Percentiles rank a stretch among this genome's conserved stretches.
Conservation (phyloP, 306 rosid genomes). For the Malus sylvestris region DNA sequence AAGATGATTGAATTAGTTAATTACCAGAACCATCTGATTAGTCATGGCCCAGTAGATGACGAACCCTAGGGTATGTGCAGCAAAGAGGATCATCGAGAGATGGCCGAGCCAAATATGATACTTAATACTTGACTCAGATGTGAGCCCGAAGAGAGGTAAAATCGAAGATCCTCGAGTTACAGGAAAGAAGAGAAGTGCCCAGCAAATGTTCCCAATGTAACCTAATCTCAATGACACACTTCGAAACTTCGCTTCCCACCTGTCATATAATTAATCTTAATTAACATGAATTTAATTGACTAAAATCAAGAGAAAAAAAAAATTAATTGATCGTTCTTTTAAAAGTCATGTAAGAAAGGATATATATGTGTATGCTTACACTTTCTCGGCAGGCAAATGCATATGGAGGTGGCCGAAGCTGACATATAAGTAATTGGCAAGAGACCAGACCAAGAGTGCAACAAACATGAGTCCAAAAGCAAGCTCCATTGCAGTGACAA, state of each 20-base stretch:
- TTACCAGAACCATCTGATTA: slow-evolving; percentile 43
- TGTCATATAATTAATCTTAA: neutral
- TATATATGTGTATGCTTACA: slow-evolving; percentile 16
- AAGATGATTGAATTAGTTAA: neutral
- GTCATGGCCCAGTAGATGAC: slow-evolving; percentile 56
- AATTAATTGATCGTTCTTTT: neutral
- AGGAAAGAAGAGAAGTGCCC: slow-evolving; percentile 80
- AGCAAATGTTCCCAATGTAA: slow-evolving; percentile 58
- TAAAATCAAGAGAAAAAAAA: neutral
- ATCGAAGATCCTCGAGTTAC: slow-evolving; percentile 60
- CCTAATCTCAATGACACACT: slow-evolving; percentile 64
- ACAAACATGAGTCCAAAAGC: slow-evolving; percentile 40
- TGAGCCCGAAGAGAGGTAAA: slow-evolving; percentile 49
- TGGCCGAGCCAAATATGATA: slow-evolving; percentile 76
- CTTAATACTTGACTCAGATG: slow-evolving; percentile 63
- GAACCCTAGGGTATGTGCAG: slow-evolving; percentile 44
- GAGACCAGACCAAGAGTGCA: slow-evolving; percentile 60
- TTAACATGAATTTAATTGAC: neutral
- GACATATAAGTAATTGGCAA: slow-evolving; percentile 45
- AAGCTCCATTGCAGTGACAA: slow-evolving; percentile 48
- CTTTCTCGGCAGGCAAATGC: slow-evolving; percentile 32
- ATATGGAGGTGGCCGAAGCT: slow-evolving; percentile 47
- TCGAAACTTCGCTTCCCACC: slow-evolving; percentile 64
- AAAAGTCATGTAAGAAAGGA: no score
- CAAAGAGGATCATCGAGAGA: slow-evolving; percentile 50